Evolutionary conservation across 768 basidiomycete genomes (phyloP), one percentile per base, ranked within the genome.

Genomic region (Mycena latifolia): DNA sequence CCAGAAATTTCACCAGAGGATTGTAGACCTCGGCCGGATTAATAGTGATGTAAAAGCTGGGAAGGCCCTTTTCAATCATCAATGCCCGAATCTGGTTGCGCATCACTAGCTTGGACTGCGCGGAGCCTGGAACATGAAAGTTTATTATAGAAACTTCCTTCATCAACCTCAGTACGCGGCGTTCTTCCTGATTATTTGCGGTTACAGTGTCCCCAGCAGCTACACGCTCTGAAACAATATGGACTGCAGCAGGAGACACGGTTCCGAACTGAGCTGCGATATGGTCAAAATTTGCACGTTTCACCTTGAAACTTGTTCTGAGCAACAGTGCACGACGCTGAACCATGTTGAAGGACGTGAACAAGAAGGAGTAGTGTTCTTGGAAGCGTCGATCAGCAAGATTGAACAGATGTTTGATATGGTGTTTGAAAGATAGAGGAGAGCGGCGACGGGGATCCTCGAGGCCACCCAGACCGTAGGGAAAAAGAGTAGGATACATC

Each of bases 321-420:
- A n/a, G n/a, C n/a, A n/a, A n/a, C n/a, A n/a, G n/a, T n/a, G n/a
- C n/a, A n/a, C n/a, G n/a, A n/a, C n/a, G n/a, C n/a, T n/a, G n/a
- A n/a, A 48, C 14, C 47, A 48, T 48, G 27, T 48, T 48, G n/a
- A 48, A 48, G 3, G 27, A 9, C 24, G 47, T 48, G n/a, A 48
- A 48, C n/a, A 48, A n/a, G 47, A 48, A 48, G 12, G 47, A 48
- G 7, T 25, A n/a, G n/a, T 48, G 47, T n/a, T 48, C 47, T 25
- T 48, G 47, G 24, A 48, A 48, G 24, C 47, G 47, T 22, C 47
- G 22, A 24, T 48, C 47, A 3, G n/a, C 47, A 17, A 41, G 39
- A 15, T 41, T 41, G 39, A 41, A 41, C 14, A 41, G 15, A 41
- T 41, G 39, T 41, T 48, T 48, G n/a, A 48, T 24, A 17, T 48